Percentiles rank a stretch among this genome's conserved stretches.
Conservation (phyloP, 495 filamentous ascomycete genomes). For the Hyaloscypha finlandica region DNA sequence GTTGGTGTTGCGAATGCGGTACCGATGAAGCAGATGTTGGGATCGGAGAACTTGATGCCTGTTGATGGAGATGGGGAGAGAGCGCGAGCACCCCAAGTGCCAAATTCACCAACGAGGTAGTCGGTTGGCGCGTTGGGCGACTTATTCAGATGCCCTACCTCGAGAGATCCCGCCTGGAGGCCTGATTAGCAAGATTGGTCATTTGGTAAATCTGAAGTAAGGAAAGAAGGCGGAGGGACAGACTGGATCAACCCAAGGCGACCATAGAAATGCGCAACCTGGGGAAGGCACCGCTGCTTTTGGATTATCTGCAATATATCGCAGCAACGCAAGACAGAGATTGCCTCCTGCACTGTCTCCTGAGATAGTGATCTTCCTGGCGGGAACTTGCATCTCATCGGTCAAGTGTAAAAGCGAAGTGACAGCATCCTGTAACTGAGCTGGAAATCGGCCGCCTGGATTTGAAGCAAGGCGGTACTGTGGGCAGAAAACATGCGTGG, state of each 20-base stretch:
- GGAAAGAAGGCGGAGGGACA: not conserved
- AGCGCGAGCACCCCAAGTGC: not conserved
- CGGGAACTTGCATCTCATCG: slow-evolving; percentile 34
- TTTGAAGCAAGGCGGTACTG: slow-evolving; percentile 44
- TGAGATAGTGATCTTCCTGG: slow-evolving; percentile 41
- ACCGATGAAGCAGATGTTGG: not conserved
- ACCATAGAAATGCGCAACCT: slow-evolving; percentile 30
- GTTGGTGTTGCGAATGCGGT: not conserved
- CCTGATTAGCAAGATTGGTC: not conserved
- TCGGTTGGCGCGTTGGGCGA: slow-evolving; percentile 31
- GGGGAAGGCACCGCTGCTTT: slow-evolving; percentile 27
- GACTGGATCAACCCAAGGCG: slow-evolving; percentile 32
- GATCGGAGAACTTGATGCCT: not conserved
- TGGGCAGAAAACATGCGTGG: slow-evolving; percentile 33
- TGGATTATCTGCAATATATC: slow-evolving; percentile 36
- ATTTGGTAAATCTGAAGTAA: not conserved
- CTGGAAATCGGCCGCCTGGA: slow-evolving; percentile 42
- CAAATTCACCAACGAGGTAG: slow-evolving; percentile 31
- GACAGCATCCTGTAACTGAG: slow-evolving; percentile 48
- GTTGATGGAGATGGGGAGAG: not conserved
- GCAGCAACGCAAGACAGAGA: slow-evolving; percentile 42
- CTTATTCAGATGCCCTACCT: slow-evolving; percentile 5
- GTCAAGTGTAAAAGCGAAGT: slow-evolving; percentile 44
- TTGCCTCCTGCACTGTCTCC: slow-evolving; percentile 49
- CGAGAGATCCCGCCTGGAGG: not conserved